Evolutionary conservation across 306 rosid genomes (phyloP).

Genomic region (Lablab purpureus): DNA sequence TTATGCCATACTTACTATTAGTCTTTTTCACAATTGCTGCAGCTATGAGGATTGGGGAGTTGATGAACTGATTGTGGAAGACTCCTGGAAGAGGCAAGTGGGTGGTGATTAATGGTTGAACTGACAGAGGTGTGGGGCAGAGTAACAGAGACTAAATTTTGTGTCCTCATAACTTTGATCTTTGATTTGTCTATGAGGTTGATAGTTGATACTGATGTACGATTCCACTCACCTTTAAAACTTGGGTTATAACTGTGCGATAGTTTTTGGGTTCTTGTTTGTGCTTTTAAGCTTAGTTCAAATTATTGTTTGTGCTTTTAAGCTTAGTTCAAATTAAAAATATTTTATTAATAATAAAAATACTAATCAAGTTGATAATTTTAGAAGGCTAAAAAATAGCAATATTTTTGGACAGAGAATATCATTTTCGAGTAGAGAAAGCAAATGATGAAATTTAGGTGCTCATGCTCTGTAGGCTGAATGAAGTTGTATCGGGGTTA

Average conservation of each 20-base stretch:
- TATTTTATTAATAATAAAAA: too few species aligned
- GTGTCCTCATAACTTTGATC: background rate
- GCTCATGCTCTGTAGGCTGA: background rate
- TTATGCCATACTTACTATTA: slow-evolving; percentile 32
- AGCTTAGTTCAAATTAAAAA: background rate
- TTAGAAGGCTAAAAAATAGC: too few species aligned
- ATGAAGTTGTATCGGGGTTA: slow-evolving; percentile 22
- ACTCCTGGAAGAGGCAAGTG: slow-evolving; percentile 98
- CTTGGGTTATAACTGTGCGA: background rate
- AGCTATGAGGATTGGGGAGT: slow-evolving; percentile 99
- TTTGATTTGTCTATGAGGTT: slow-evolving; percentile 29
- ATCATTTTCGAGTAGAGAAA: too few species aligned
- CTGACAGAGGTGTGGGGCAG: slow-evolving; percentile 14
- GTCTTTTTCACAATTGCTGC: slow-evolving; percentile 37
- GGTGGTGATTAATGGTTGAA: slow-evolving; percentile 75
- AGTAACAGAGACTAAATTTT: background rate
- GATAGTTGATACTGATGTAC: slow-evolving; percentile 14
- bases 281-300: background rate
- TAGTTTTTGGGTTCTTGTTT: background rate
- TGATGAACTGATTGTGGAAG: slow-evolving; percentile 93
- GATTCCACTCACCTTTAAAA: background rate
- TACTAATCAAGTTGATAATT: too few species aligned
- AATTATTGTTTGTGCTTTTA: background rate
- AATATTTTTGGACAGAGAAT: too few species aligned
- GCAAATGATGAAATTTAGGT: background rate